Percentiles rank a stretch among this genome's conserved stretches.
Evolutionary conservation across 176 grass and related monocot genomes (phyloP).

Genomic region (Typha latifolia): DNA sequence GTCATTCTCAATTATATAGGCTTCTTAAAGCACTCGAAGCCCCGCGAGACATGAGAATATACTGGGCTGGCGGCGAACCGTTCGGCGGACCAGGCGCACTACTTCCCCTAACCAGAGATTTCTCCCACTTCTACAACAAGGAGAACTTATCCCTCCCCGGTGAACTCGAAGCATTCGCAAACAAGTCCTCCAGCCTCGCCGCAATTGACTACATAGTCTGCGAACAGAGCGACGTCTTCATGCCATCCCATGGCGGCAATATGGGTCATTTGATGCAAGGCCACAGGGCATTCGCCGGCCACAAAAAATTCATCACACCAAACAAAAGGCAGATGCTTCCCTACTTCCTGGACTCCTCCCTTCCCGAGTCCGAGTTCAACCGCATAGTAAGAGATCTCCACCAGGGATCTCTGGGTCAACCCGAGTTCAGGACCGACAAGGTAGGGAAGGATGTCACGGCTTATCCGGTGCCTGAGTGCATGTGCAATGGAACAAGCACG

Average conservation of each 20-base stretch:
- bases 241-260: conserved; percentile 46
- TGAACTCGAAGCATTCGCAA: conserved; percentile 22
- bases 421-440: conserved; percentile 24
- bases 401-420: conserved; percentile 24
- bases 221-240: conserved; percentile 46
- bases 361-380: conserved; percentile 28
- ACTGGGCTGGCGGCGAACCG: conserved; percentile 44
- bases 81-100: conserved; percentile 19
- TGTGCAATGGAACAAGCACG: conserved; percentile 25
- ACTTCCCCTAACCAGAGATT: conserved; percentile 15
- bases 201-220: conserved; percentile 46
- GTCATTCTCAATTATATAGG: conserved; percentile 2
- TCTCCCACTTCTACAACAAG: conserved; percentile 37
- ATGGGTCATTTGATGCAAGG: conserved; percentile 46
- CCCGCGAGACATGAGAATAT: conserved; percentile 23
- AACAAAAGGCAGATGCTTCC: conserved; percentile 37
- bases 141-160: conserved; percentile 12
- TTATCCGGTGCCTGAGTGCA: conserved; percentile 41
- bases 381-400: conserved; percentile 26
- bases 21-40: conserved; percentile 42
- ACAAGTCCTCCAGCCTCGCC: conserved; percentile 31
- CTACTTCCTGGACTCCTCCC: conserved; percentile 16
- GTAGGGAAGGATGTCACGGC: conserved; percentile 32
- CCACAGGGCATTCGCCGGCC: conserved; percentile 27
- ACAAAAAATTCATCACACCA: conserved; percentile 38